Evolutionary conservation across 805 yeast genomes (phyloP).

Genomic region (Candida vaughaniae): DNA sequence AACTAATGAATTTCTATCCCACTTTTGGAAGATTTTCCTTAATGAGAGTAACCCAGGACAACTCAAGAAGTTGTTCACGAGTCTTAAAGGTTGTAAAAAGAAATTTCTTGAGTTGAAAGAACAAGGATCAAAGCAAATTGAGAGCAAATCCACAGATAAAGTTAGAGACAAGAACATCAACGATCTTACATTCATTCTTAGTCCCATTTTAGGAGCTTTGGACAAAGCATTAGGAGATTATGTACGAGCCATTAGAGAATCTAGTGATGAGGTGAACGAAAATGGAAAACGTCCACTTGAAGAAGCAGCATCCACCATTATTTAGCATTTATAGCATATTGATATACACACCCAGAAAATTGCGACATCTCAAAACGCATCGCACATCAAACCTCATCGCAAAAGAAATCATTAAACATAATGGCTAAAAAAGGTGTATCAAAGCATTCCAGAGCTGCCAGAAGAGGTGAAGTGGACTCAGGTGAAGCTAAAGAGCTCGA

Average conservation of each 20-base stretch:
- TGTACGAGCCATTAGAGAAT: conserved; percentile 25
- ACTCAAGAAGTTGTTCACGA: conserved; percentile 36
- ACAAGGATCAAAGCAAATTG: conserved; percentile 15
- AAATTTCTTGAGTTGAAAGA: conserved; percentile 27
- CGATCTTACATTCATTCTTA: conserved; percentile 33
- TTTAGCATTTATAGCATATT: not conserved
- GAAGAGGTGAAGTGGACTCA: conserved; percentile 53
- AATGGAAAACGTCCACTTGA: conserved; percentile 34
- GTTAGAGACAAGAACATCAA: conserved; percentile 30
- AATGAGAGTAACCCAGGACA: conserved; percentile 37
- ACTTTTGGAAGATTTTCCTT: conserved; percentile 41
- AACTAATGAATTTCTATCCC: conserved; percentile 41
- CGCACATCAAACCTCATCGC: conserved; percentile 9
- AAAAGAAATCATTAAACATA: not conserved
- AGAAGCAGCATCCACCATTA: not conserved
- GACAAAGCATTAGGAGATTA: conserved; percentile 36
- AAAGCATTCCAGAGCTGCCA: conserved; percentile 74
- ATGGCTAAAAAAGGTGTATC: conserved; percentile 53
- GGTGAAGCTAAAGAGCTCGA: conserved; percentile 51
- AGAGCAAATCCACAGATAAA: conserved; percentile 24
- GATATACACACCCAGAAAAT: not conserved
- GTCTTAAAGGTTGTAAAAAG: conserved; percentile 34
- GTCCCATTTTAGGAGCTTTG: conserved; percentile 31
- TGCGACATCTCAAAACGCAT: not conserved
- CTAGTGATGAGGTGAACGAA: conserved; percentile 20